Base-by-base conservation (phyloP, 345 rosid species). In the Populus alba region DNA sequence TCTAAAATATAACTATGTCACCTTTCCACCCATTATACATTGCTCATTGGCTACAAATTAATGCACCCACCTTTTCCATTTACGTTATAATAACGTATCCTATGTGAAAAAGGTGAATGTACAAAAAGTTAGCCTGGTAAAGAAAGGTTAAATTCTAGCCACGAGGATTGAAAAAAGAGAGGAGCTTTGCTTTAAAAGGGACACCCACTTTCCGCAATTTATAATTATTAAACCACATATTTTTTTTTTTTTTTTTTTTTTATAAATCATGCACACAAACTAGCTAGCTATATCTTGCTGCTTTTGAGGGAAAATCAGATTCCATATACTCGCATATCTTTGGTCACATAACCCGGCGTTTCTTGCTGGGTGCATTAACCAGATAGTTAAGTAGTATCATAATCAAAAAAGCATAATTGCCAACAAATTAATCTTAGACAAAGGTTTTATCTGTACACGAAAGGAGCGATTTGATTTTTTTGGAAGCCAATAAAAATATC, bases 151-250 rank as follows among this genome's bases (percentile, higher is more conserved):
- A 62, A 74, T 67, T 67, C 20, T 6, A 74, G 73, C 81, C 81
- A 83, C 83, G 59, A 66, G 27, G 41, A 73, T 71, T 66, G 80
- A 72, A 81, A 84, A 87, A 87, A 75, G 86, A 9, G 75, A 74
- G 68, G 53, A 66, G 74, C 86, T 81, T 86, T 84, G 83, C 87
- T 72, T 91, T 87, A 88, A 91, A 91, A 88, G 95, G 89, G 84
- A 84, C 89, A 86, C 91, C 89, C 90, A 87, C 95, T 91, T 91
- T 91, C 91, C 87, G 91, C 91, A 83, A 80, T 84, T 79, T 83
- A 74, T 81, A 80, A 9, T 51, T n/a, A 71, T 66, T 65, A 73
- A 81, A 80, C 61, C 69, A 15, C 76, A 43, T 75, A 25, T 73
- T 85, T 86, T 33, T 85, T 68, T 55, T n/a, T 27, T 27, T 27